phyloP scores from a whole-genome alignment of 2,329 filamentous ascomycete species.

The Emydomyces testavorans region DNA sequence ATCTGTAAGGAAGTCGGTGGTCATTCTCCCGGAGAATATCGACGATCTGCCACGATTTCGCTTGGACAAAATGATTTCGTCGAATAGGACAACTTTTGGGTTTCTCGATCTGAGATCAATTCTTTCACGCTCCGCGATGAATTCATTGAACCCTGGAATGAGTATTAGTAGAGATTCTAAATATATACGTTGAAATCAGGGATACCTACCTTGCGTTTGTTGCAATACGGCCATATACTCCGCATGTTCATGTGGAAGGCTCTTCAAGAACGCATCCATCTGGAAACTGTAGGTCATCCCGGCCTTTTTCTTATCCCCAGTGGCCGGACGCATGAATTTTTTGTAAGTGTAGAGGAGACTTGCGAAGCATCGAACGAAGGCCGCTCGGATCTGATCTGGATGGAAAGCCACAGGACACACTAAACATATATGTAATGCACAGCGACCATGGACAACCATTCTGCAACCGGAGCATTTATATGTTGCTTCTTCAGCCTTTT shows the following conservation, averaged over 20 bases:
- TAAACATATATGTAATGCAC: constrained; percentile 49
- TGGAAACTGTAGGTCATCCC: constrained; percentile 55
- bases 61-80: constrained; percentile 54
- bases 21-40: constrained; percentile 42
- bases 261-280: constrained; percentile 54
- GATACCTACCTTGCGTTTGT: constrained; percentile 48
- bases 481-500: constrained; percentile 48
- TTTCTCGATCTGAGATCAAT: constrained; percentile 42
- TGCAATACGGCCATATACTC: constrained; percentile 53
- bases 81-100: constrained; percentile 49
- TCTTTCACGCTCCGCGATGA: constrained; percentile 52
- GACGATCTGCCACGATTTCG: constrained; percentile 49
- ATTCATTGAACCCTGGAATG: constrained; percentile 47
- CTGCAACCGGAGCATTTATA: constrained; percentile 40
- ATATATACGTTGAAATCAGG: neutral
- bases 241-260: constrained; percentile 51
- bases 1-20: constrained; percentile 49
- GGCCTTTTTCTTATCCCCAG: constrained; percentile 50
- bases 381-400: constrained; percentile 54
- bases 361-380: constrained; percentile 58
- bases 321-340: constrained; percentile 49
- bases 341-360: constrained; percentile 59
- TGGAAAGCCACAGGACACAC: constrained; percentile 57
- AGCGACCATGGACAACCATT: constrained; percentile 47
- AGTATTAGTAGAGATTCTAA: constrained; percentile 12